These are phyloP conservation scores for Talaromyces wortmannii DNA, from an alignment of 495 filamentous ascomycete genomes.

Conservation along the genomic window DNA sequence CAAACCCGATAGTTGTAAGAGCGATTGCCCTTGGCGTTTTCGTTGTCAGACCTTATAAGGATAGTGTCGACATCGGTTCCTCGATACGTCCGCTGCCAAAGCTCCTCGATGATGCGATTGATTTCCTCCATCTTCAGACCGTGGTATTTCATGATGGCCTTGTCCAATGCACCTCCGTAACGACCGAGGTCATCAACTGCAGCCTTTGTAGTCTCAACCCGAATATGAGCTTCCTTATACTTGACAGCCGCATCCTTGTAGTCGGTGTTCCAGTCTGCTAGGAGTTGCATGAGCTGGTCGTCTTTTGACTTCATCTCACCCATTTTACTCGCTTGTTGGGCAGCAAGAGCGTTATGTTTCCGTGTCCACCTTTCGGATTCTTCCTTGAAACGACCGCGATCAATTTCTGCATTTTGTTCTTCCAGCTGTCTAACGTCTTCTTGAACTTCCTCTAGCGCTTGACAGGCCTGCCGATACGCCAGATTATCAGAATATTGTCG, in stretches of 20 bases:
- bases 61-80: conserved; percentile 97
- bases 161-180: conserved; percentile 75
- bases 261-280: conserved; percentile 74
- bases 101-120: conserved; percentile 87
- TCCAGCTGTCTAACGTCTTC: conserved; percentile 71
- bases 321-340: conserved; percentile 56
- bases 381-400: conserved; percentile 63
- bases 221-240: conserved; percentile 84
- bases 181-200: conserved; percentile 83
- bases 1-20: conserved; percentile 96
- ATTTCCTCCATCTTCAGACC: conserved; percentile 97
- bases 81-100: conserved; percentile 95
- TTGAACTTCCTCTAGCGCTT: conserved; percentile 57
- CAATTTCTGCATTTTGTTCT: conserved; percentile 72
- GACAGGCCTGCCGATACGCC: conserved; percentile 65
- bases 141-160: conserved; percentile 96
- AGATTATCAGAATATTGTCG: conserved; percentile 83
- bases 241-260: conserved; percentile 77
- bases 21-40: conserved; percentile 65
- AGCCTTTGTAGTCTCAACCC: conserved; percentile 87
- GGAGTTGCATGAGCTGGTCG: conserved; percentile 58
- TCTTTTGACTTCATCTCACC: conserved; percentile 78
- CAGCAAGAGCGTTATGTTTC: conserved; percentile 52
- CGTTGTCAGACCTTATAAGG: conserved; percentile 84
- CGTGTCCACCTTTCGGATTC: conserved; percentile 60